Conservation (phyloP, 768 basidiomycete genomes). For the Trametes punicea region DNA sequence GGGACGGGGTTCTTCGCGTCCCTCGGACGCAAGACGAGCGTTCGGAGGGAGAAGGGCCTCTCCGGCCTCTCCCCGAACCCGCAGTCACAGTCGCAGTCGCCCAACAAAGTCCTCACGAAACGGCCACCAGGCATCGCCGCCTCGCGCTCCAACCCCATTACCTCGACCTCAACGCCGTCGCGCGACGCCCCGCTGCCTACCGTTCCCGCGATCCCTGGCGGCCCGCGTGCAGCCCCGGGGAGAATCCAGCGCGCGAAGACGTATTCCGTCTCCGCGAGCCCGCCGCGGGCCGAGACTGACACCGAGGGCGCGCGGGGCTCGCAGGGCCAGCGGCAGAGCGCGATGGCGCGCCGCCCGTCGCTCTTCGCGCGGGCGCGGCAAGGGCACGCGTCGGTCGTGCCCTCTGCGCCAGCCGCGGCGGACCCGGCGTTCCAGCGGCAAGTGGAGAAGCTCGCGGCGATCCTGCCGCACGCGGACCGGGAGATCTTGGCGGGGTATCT, state of each 20-base stretch:
- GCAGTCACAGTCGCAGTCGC: conserved; percentile 31
- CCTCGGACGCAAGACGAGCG: conserved; percentile 67
- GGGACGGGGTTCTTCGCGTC: conserved; percentile 67
- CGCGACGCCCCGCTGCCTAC: conserved; percentile 25
- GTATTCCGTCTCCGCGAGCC: conserved; percentile 39
- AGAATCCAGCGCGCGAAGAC: conserved; percentile 69
- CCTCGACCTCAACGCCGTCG: conserved; percentile 32
- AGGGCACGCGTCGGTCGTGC: conserved; percentile 2
- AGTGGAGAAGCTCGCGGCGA: conserved; percentile 65
- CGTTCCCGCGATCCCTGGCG: conserved; percentile 63
- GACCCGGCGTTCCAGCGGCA: conserved; percentile 59
- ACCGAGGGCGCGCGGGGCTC: conserved; percentile 4
- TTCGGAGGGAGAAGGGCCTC: conserved; percentile 35
- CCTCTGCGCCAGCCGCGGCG: conserved; percentile 3
- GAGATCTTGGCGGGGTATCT: conserved; percentile 67
- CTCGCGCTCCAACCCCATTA: conserved; percentile 26
- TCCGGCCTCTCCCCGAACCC: conserved; percentile 18
- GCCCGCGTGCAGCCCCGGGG: conserved; percentile 63
- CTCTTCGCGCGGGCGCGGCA: conserved; percentile 27
- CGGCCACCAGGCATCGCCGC: conserved; percentile 32
- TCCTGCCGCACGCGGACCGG: conserved; percentile 72
- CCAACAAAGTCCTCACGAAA: conserved; percentile 36
- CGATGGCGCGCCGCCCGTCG: conserved; percentile 29
- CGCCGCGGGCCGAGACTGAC: conserved; percentile 13
- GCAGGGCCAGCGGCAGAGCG: conserved; percentile 32